Percentiles rank a stretch among this genome's conserved stretches.
phyloP scores from a whole-genome alignment of 73 alveolate genomes.

The Paramecium bursaria region DNA sequence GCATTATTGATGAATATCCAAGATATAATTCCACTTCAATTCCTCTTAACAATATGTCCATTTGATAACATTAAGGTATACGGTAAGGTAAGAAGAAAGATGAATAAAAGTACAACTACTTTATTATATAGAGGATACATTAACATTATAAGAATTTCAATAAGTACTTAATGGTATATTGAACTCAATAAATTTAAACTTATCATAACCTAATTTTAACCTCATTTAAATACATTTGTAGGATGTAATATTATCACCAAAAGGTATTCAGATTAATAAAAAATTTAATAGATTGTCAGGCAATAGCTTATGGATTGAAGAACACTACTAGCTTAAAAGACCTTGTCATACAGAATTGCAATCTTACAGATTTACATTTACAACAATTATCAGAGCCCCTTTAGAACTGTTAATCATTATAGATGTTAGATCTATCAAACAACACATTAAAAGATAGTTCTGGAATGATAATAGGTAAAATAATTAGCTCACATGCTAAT shows the following conservation, averaged over 20 bases:
- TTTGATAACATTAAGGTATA: slow-evolving; percentile 13
- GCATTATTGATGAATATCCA: slow-evolving; percentile 14
- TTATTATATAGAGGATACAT: slow-evolving; percentile 1
- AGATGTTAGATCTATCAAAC: slow-evolving; percentile 57
- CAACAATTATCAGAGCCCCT: slow-evolving; percentile 57
- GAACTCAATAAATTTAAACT: slow-evolving; percentile 28
- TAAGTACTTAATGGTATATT: slow-evolving; percentile 33
- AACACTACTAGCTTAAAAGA: slow-evolving; percentile 61
- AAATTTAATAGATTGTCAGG: slow-evolving; percentile 57
- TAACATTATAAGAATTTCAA: slow-evolving; percentile 34
- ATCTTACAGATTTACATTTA: slow-evolving; percentile 34
- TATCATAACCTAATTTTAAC: slow-evolving; percentile 26
- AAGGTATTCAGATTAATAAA: too few species aligned
- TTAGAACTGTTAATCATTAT: slow-evolving; percentile 15
- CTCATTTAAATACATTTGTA: slow-evolving; percentile 12
- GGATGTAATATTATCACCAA: slow-evolving; percentile 35
- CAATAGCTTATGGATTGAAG: slow-evolving; percentile 51
- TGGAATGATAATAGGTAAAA: slow-evolving; percentile 65
- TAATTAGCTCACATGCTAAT: slow-evolving; percentile 62
- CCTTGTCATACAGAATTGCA: slow-evolving; percentile 51
- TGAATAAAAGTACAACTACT: slow-evolving; percentile 42
- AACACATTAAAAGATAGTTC: slow-evolving; percentile 62
- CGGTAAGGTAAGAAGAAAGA: slow-evolving; percentile 36
- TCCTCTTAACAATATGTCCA: slow-evolving; percentile 9
- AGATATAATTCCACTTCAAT: slow-evolving; percentile 46